A percentile compares a stretch with the other conserved stretches of the same genome.
Evolutionary conservation across 140 eudicot genomes (phyloP).

Genomic region (Ambrosia hybrid): DNA sequence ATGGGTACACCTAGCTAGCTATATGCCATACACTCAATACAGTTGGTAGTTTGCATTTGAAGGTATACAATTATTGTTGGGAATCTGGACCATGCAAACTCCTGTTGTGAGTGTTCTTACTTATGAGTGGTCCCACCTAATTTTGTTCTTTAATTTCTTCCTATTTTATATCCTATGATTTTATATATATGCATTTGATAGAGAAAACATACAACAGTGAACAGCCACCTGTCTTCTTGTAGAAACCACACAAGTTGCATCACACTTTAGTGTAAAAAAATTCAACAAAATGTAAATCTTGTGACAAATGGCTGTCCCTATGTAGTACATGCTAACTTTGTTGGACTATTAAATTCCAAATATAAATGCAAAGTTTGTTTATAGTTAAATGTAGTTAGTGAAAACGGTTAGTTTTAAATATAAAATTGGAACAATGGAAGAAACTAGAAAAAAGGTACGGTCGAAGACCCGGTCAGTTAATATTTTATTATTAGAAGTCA

Average conservation of each 20-base stretch:
- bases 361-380: too few species aligned
- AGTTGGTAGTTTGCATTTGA: slow-evolving; percentile 43
- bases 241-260: slow-evolving; percentile 28
- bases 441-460: too few species aligned
- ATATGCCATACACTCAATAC: slow-evolving; percentile 10
- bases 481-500: too few species aligned
- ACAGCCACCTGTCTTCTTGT: slow-evolving; percentile 15
- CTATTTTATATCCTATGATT: slow-evolving; percentile 19
- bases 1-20: background rate
- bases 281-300: slow-evolving; percentile 15
- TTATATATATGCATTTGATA: slow-evolving; percentile 8
- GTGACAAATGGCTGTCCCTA: slow-evolving; percentile 30
- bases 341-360: too few species aligned
- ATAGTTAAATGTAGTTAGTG: too few species aligned
- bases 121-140: slow-evolving; percentile 46
- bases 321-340: background rate
- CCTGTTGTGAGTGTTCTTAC: slow-evolving; percentile 35
- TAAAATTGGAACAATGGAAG: too few species aligned
- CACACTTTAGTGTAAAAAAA: slow-evolving; percentile 5
- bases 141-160: slow-evolving; percentile 32
- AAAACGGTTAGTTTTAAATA: background rate
- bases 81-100: slow-evolving; percentile 45
- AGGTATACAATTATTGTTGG: slow-evolving; percentile 45
- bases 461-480: too few species aligned
- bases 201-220: slow-evolving; percentile 11